A percentile compares a stretch with the other conserved stretches of the same genome.
Conservation (phyloP, 2,329 filamentous ascomycete species). For the Pseudocercospora musae region DNA sequence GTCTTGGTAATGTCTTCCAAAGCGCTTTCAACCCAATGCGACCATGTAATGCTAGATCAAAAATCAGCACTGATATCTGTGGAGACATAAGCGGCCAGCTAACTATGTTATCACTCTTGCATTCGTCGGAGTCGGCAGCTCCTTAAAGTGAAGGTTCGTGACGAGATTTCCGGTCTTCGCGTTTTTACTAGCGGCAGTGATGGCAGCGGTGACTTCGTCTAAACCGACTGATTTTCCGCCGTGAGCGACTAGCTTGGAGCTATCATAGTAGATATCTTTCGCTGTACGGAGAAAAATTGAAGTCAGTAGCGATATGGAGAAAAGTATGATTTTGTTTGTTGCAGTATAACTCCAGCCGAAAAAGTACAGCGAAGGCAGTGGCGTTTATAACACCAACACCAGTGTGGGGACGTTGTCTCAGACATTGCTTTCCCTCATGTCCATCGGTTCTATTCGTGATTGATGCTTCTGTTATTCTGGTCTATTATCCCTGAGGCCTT, state of each 20-base stretch:
- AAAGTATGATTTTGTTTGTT: too few species aligned
- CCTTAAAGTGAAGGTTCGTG: constrained; percentile 16
- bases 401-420: too few species aligned
- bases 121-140: constrained; percentile 10
- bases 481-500: constrained; percentile 14
- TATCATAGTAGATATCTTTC: constrained; percentile 16
- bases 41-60: constrained; percentile 13
- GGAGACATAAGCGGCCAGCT: not conserved
- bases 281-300: not conserved
- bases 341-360: too few species aligned
- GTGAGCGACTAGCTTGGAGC: constrained; percentile 5
- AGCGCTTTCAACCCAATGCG: constrained; percentile 14
- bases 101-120: constrained; percentile 18
- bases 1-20: constrained; percentile 17
- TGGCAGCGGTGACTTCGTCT: constrained; percentile 4
- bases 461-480: not conserved
- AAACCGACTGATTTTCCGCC: constrained; percentile 15
- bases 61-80: not conserved
- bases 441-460: too few species aligned
- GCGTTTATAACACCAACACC: too few species aligned
- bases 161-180: constrained; percentile 13
- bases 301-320: not conserved
- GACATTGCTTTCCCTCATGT: too few species aligned
- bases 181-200: constrained; percentile 5
- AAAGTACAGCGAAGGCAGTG: too few species aligned